Percentiles rank a stretch among this genome's conserved stretches.
Evolutionary conservation across 2,329 filamentous ascomycete genomes (phyloP).

Genomic region (Colletotrichum tamarilloi): DNA sequence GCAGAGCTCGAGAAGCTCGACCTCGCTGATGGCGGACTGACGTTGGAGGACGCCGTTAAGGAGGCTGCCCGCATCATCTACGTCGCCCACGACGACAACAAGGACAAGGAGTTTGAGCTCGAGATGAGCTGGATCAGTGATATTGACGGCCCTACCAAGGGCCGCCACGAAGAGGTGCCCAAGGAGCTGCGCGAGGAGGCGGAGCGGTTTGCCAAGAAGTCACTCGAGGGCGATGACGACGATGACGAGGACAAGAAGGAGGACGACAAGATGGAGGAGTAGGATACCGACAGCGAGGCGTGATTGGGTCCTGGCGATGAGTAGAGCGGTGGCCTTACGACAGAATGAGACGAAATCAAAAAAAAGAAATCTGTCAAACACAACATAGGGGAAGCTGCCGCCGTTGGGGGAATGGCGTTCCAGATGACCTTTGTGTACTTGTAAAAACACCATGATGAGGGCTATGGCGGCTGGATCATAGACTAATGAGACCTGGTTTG

Average conservation of each 20-base stretch:
- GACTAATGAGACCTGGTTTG: slow-evolving; percentile 36
- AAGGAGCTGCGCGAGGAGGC: slow-evolving; percentile 92
- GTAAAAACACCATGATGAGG: slow-evolving; percentile 37
- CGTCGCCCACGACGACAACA: slow-evolving; percentile 97
- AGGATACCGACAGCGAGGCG: slow-evolving; percentile 44
- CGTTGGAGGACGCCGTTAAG: slow-evolving; percentile 89
- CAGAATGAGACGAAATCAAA: slow-evolving; percentile 16
- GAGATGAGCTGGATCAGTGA: slow-evolving; percentile 99
- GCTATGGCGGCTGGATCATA: slow-evolving; percentile 37
- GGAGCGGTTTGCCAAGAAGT: slow-evolving; percentile 90
- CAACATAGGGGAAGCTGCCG: background rate
- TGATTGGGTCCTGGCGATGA: background rate
- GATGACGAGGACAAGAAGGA: slow-evolving; percentile 69
- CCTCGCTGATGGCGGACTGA: slow-evolving; percentile 79
- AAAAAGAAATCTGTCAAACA: slow-evolving; percentile 27
- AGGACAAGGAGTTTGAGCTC: slow-evolving; percentile 99
- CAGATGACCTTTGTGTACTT: slow-evolving; percentile 30
- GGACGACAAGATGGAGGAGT: slow-evolving; percentile 91
- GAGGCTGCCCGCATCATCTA: slow-evolving; percentile 98
- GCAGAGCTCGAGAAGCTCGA: slow-evolving; percentile 98
- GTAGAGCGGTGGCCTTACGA: slow-evolving; percentile 10
- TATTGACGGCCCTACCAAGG: slow-evolving; percentile 87
- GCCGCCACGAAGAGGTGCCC: slow-evolving; percentile 92
- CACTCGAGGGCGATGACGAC: slow-evolving; percentile 87
- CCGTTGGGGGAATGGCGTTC: background rate